Evolutionary conservation across 2,329 filamentous ascomycete genomes (phyloP), one percentile per base, ranked within the genome.

Genomic region (Fusarium sarcochroum): DNA sequence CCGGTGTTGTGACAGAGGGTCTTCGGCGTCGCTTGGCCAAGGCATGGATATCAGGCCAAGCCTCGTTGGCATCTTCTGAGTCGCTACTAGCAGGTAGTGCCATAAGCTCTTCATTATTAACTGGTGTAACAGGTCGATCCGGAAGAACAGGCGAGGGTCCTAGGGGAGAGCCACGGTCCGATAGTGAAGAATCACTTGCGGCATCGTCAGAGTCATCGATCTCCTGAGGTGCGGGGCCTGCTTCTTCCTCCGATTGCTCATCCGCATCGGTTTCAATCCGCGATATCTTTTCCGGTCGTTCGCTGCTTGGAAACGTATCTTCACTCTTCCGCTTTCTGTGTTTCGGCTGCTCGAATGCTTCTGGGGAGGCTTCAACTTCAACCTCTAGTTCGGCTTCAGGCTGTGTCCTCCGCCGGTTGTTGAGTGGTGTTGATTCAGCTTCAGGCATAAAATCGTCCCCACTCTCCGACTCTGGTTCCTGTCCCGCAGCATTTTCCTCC

Each of bases 391-490:
- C 62, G 10, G 55, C 51, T 25, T 68, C 46, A 1, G 59, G 51
- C 25, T 78, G 76, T 47, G 81, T 85, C 35, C 80, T 80, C 20
- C 84, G 78, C 48, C 76, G 66, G 30, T 71, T 75, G 59, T 88
- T 86, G 25, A 91, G 73, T 5, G 90, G 90, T 8, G 91, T 93
- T 17, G 89, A 90, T 78, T 91, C 89, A 27, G 88, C 89, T 58
- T 92, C 89, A 85, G 90, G 51, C 82, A 84, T 73, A 88, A 90
- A 69, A 70, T 84, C 78, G 66, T 82, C 69, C 51, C 86, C 84
- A 21, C 86, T 81, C 13, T 81, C 78, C 32, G 69, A 72, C 32
- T 79, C 79, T 27, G 73, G 76, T 59, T 73, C 75, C 69, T 50
- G 73, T 61, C 77, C 76, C 4, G 51, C 74, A 7, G 58, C 76